Evolutionary conservation across 2,329 filamentous ascomycete genomes (phyloP).

Genomic region (Fusarium sp.): DNA sequence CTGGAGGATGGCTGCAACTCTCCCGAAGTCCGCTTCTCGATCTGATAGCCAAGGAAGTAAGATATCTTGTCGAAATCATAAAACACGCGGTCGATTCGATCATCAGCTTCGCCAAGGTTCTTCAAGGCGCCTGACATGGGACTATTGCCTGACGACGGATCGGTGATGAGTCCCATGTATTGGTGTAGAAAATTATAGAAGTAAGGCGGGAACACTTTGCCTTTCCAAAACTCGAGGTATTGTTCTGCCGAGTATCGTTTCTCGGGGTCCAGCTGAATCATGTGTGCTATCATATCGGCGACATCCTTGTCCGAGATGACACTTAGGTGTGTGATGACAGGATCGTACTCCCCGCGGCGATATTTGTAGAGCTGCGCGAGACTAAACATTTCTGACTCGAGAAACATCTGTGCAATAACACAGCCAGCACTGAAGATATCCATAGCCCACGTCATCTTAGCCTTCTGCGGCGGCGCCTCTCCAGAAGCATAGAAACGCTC

Average conservation of each 20-base stretch:
- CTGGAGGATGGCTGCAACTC: constrained; percentile 49
- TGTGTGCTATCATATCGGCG: constrained; percentile 88
- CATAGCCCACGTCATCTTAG: constrained; percentile 88
- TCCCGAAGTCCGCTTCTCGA: constrained; percentile 55
- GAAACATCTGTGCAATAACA: constrained; percentile 94
- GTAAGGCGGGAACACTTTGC: constrained; percentile 93
- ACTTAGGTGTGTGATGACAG: constrained; percentile 79
- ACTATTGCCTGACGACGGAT: constrained; percentile 82
- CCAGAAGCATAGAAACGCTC: constrained; percentile 85
- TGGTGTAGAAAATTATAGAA: constrained; percentile 98
- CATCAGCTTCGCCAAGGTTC: constrained; percentile 88
- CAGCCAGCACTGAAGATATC: constrained; percentile 98
- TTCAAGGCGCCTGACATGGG: constrained; percentile 72
- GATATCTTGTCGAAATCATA: constrained; percentile 98
- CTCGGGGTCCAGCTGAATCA: constrained; percentile 95
- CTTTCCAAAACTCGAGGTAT: constrained; percentile 91
- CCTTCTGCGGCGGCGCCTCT: constrained; percentile 68
- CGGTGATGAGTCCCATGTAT: constrained; percentile 96
- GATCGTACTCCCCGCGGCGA: constrained; percentile 90
- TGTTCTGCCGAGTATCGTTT: constrained; percentile 93
- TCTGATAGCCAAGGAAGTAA: constrained; percentile 84
- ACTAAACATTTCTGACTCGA: constrained; percentile 97
- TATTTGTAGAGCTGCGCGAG: constrained; percentile 96
- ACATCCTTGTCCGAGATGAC: constrained; percentile 90
- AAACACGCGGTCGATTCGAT: constrained; percentile 92